A percentile compares a stretch with the other conserved stretches of the same genome.
Evolutionary conservation across 2,329 filamentous ascomycete species (phyloP).

Genomic region (Tolypocladium amazonense): DNA sequence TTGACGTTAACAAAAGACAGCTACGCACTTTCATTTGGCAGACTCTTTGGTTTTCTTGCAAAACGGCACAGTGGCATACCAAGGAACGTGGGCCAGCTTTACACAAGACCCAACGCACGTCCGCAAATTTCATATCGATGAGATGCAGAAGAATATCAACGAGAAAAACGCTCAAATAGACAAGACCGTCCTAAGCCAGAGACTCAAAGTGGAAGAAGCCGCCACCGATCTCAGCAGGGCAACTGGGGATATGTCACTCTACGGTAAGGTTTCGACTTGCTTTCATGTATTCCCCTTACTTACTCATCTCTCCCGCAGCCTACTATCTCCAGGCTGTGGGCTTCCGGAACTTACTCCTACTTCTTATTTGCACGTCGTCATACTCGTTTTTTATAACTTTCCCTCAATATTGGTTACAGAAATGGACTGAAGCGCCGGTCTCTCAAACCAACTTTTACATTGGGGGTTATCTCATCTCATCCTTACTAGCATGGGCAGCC

Average conservation of each 20-base stretch:
- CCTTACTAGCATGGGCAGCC: background rate
- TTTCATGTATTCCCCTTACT: background rate
- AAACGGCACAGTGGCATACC: background rate
- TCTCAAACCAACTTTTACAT: background rate
- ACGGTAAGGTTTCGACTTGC: background rate
- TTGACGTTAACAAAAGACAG: background rate
- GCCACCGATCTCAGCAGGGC: background rate
- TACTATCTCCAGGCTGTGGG: background rate
- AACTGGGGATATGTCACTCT: background rate
- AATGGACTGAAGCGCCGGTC: background rate
- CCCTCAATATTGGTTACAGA: background rate
- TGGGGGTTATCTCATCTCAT: background rate
- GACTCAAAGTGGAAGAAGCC: background rate
- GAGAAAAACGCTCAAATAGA: background rate
- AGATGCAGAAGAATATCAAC: background rate
- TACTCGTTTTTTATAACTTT: background rate
- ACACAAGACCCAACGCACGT: background rate
- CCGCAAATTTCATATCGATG: background rate
- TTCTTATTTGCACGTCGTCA: background rate
- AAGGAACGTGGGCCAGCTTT: background rate
- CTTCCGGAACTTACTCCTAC: background rate
- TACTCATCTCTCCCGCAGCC: background rate
- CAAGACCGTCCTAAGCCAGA: background rate
- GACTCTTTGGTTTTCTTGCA: background rate
- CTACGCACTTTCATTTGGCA: background rate